Evolutionary conservation across 2,329 filamentous ascomycete genomes (phyloP).

Genomic region (Thermoascus crustaceus): DNA sequence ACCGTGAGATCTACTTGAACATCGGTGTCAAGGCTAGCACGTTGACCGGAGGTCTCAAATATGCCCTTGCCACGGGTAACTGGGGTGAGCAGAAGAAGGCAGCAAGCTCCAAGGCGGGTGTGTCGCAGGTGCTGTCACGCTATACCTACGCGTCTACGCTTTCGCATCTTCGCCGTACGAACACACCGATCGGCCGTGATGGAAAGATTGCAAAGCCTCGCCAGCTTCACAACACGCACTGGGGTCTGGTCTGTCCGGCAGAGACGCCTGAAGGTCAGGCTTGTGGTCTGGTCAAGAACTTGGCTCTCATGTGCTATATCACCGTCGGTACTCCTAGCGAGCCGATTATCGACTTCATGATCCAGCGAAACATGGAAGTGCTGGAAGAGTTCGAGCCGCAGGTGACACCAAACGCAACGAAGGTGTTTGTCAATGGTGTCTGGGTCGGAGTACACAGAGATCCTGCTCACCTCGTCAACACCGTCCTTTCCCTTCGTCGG

Average conservation of each 20-base stretch:
- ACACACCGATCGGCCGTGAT: constrained; percentile 94
- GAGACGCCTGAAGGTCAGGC: constrained; percentile 98
- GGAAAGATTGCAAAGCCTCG: constrained; percentile 97
- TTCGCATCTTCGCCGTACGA: constrained; percentile 93
- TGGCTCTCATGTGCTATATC: constrained; percentile 97
- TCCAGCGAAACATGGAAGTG: constrained; percentile 89
- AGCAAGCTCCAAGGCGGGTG: constrained; percentile 86
- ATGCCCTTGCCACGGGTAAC: constrained; percentile 94
- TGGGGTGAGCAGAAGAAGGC: constrained; percentile 99
- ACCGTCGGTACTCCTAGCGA: constrained; percentile 88
- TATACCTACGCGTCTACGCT: constrained; percentile 96
- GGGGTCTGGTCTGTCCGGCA: constrained; percentile 93
- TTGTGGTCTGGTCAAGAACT: constrained; percentile 95
- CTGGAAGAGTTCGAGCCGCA: constrained; percentile 89
- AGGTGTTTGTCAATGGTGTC: constrained; percentile 95
- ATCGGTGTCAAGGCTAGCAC: constrained; percentile 87
- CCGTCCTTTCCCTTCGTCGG: constrained; percentile 68
- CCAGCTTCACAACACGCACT: constrained; percentile 97
- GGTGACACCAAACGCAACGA: constrained; percentile 83
- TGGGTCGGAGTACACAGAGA: constrained; percentile 96
- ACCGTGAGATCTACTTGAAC: constrained; percentile 80
- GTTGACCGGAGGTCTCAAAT: constrained; percentile 88
- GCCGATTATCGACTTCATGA: constrained; percentile 91
- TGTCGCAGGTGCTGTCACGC: constrained; percentile 94
- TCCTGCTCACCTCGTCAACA: constrained; percentile 72